A percentile compares a stretch with the other conserved stretches of the same genome.
These are phyloP conservation scores for Filosporella fistucella DNA, from an alignment of 495 filamentous ascomycete genomes.

Conservation along the genomic window DNA sequence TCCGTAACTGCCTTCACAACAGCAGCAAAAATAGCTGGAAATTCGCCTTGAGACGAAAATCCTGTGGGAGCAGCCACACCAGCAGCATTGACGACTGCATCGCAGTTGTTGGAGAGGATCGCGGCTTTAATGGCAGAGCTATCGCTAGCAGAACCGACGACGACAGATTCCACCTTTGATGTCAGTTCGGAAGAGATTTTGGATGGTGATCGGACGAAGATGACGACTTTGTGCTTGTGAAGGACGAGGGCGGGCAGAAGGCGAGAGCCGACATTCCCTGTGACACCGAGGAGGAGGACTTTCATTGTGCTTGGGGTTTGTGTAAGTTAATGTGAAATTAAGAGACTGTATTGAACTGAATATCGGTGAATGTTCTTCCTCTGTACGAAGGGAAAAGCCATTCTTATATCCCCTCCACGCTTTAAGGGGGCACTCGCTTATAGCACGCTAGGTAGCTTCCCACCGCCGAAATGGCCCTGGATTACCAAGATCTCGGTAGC, in stretches of 20 bases:
- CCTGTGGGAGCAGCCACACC: constrained; percentile 3
- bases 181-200: constrained; percentile 5
- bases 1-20: constrained; percentile 3
- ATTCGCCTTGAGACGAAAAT: neutral
- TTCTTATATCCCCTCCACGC: too few species aligned
- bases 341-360: too few species aligned
- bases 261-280: constrained; percentile 10
- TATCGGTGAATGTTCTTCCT: too few species aligned
- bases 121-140: constrained; percentile 10
- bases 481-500: neutral
- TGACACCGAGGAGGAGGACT: constrained; percentile 12
- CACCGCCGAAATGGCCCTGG: neutral
- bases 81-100: constrained; percentile 14
- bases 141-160: constrained; percentile 10
- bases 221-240: constrained; percentile 13
- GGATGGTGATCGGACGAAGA: constrained; percentile 6
- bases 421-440: constrained; percentile 1
- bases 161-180: neutral
- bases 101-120: constrained; percentile 13
- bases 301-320: constrained; percentile 3
- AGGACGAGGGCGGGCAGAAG: constrained; percentile 8
- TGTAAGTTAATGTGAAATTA: too few species aligned
- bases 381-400: too few species aligned
- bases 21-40: constrained; percentile 5
- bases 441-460: constrained; percentile 4